These are phyloP conservation scores for Boletus coccyginus DNA, from an alignment of 768 basidiomycete species.

Conservation along the genomic window DNA sequence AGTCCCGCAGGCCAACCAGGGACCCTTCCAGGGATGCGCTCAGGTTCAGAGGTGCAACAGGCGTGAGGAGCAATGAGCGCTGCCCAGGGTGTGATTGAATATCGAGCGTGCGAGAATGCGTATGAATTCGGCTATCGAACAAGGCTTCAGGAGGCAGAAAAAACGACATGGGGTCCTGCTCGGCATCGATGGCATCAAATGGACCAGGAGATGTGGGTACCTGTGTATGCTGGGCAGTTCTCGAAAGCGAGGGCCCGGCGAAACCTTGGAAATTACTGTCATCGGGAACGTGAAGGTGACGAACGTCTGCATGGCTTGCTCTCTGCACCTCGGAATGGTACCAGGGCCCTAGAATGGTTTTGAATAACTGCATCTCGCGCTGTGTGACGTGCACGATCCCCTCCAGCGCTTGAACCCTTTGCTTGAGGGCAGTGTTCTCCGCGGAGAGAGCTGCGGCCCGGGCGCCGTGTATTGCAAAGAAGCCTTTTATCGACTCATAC, in stretches of 20 bases:
- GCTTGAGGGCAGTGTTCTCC: constrained; percentile 65
- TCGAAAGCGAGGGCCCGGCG: constrained; percentile 19
- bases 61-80: constrained; percentile 30
- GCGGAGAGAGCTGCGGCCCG: constrained; percentile 45
- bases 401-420: constrained; percentile 59
- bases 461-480: constrained; percentile 45
- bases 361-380: constrained; percentile 55
- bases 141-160: constrained; percentile 28
- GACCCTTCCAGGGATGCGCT: constrained; percentile 62
- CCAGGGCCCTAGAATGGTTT: constrained; percentile 66
- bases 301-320: constrained; percentile 14
- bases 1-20: constrained; percentile 54
- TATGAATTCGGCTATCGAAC: constrained; percentile 18
- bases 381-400: constrained; percentile 47
- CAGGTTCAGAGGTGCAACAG: constrained; percentile 61
- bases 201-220: constrained; percentile 12
- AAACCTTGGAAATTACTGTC: constrained; percentile 9
- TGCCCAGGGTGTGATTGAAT: constrained; percentile 18
- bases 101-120: constrained; percentile 19
- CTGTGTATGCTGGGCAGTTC: constrained; percentile 13
- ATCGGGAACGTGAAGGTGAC: constrained; percentile 8
- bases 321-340: constrained; percentile 38
- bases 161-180: constrained; percentile 25
- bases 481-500: constrained; percentile 61
- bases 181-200: constrained; percentile 19